Evolutionary conservation across 2,329 filamentous ascomycete species (phyloP).

Genomic region (Trichophyton schoenleinii): DNA sequence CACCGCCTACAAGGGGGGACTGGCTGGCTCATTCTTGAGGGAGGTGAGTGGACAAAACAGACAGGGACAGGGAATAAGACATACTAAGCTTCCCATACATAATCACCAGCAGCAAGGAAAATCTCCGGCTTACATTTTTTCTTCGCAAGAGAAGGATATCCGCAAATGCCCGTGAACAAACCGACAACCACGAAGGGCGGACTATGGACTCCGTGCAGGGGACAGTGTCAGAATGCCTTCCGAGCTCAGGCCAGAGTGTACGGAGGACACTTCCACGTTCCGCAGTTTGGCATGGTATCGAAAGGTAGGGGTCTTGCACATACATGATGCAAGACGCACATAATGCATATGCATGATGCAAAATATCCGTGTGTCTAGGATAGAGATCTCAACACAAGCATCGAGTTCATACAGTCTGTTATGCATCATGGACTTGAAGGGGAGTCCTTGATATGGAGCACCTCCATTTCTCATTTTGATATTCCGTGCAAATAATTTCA

Average conservation of each 20-base stretch:
- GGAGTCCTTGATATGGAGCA: neutral
- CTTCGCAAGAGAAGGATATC: neutral
- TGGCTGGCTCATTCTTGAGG: neutral
- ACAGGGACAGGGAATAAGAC: neutral
- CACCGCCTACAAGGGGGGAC: neutral
- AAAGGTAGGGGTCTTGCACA: neutral
- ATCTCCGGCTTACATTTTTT: neutral
- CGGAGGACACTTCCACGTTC: neutral
- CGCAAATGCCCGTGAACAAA: neutral
- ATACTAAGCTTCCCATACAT: neutral
- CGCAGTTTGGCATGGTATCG: neutral
- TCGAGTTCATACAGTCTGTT: neutral
- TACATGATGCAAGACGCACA: constrained; percentile 1
- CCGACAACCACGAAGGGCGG: neutral
- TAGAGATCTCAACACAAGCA: neutral
- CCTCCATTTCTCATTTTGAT: neutral
- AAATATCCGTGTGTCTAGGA: neutral
- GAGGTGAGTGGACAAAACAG: neutral
- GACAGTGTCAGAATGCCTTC: neutral
- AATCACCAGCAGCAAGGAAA: neutral
- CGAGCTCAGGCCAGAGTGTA: neutral
- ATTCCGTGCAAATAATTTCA: neutral
- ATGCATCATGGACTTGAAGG: neutral
- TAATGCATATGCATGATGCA: constrained; percentile 2
- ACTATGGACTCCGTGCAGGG: neutral